A percentile compares a stretch with the other conserved stretches of the same genome.
These are phyloP conservation scores for Blastocystis sp. DNA, from an alignment of 352 stramenopile genomes.

Conservation along the genomic window DNA sequence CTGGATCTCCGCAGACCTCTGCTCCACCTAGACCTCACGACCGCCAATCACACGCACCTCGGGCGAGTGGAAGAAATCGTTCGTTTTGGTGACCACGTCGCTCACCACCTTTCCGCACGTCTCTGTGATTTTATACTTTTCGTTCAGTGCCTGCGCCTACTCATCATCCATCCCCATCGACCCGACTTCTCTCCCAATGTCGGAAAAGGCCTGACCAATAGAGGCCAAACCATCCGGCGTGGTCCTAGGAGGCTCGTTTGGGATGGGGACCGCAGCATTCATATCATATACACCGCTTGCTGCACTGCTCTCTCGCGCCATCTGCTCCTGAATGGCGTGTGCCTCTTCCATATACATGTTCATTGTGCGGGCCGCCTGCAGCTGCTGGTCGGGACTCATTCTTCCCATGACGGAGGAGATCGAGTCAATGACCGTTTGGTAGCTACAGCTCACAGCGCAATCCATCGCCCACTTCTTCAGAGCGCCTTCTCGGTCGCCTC, in stretches of 20 bases:
- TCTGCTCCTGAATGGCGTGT: not conserved
- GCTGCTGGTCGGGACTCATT: not conserved
- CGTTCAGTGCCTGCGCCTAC: not conserved
- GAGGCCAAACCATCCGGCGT: not conserved
- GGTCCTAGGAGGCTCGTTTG: not conserved
- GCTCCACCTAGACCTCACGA: not conserved
- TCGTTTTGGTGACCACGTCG: not conserved
- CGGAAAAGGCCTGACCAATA: not conserved
- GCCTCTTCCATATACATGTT: constrained; percentile 34
- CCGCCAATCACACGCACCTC: not conserved
- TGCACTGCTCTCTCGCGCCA: not conserved
- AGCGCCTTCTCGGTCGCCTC: not conserved
- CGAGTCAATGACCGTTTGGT: not conserved
- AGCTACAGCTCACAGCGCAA: not conserved
- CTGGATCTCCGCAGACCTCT: not conserved
- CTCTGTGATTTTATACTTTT: constrained; percentile 21
- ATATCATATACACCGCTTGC: not conserved
- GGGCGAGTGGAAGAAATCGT: not conserved
- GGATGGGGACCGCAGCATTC: not conserved
- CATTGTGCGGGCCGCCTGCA: not conserved
- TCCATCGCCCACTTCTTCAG: not conserved
- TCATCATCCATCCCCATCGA: not conserved
- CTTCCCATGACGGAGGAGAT: not conserved
- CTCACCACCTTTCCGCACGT: not conserved
- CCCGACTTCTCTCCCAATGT: not conserved